Evolutionary conservation across 106 monocot species (phyloP).

Genomic region (Dioscorea dumetorum): DNA sequence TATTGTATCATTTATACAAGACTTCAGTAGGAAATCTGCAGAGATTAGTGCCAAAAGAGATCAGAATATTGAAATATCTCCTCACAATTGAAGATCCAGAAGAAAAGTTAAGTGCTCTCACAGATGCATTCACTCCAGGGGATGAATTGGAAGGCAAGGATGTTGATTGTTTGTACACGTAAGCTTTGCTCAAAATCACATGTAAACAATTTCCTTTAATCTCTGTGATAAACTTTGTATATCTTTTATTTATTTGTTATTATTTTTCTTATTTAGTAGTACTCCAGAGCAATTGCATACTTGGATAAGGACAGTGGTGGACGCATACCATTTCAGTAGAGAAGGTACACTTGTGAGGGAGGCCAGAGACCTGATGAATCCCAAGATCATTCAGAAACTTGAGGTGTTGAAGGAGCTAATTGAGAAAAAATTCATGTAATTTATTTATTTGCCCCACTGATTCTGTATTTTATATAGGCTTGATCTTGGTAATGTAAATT

Average conservation of each 20-base stretch:
- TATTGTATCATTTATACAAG: slow-evolving; percentile 82
- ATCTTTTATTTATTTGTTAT: background rate
- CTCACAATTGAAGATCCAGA: slow-evolving; percentile 71
- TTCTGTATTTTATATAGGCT: too few species aligned
- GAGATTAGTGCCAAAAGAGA: slow-evolving; percentile 91
- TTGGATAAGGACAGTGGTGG: slow-evolving; percentile 68
- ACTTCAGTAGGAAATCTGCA: slow-evolving; percentile 80
- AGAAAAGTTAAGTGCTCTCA: slow-evolving; percentile 50
- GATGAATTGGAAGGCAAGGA: slow-evolving; percentile 75
- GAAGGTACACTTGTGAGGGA: slow-evolving; percentile 77
- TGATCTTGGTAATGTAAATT: too few species aligned
- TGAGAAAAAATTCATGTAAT: slow-evolving; percentile 57
- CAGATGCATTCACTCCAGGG: slow-evolving; percentile 89
- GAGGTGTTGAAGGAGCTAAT: slow-evolving; percentile 64
- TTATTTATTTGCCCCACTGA: background rate
- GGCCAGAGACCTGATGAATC: slow-evolving; percentile 90
- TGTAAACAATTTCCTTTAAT: background rate
- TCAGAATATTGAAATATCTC: slow-evolving; percentile 86
- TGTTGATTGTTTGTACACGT: slow-evolving; percentile 85
- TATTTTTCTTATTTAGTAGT: slow-evolving; percentile 38
- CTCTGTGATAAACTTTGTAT: background rate
- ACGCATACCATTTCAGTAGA: slow-evolving; percentile 85
- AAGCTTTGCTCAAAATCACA: slow-evolving; percentile 4
- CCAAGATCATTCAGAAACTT: slow-evolving; percentile 59
- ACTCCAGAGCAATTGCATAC: slow-evolving; percentile 68